Conservation (phyloP, 2,329 filamentous ascomycete species). For the Penicillium thymicola region DNA sequence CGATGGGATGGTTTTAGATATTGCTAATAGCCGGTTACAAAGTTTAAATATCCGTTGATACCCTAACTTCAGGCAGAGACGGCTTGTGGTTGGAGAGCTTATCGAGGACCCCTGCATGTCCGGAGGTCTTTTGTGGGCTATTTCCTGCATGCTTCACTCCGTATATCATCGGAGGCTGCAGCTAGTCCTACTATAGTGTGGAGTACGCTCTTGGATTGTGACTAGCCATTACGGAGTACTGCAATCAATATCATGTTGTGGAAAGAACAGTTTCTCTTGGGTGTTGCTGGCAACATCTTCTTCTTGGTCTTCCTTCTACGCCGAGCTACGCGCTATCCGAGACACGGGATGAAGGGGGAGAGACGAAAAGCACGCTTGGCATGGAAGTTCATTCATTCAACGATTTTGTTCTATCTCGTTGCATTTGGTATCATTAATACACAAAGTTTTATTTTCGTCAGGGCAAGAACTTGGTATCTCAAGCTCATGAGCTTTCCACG, state of each 20-base stretch:
- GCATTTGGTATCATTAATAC: slow-evolving; percentile 26
- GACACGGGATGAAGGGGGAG: background rate
- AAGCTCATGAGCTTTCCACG: slow-evolving; percentile 31
- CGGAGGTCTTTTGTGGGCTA: background rate
- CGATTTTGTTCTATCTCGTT: slow-evolving; percentile 20
- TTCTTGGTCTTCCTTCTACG: background rate
- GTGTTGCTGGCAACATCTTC: background rate
- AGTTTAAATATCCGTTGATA: slow-evolving; percentile 13
- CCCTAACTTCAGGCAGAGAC: slow-evolving; percentile 2
- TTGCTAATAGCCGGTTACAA: slow-evolving; percentile 9
- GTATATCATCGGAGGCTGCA: background rate
- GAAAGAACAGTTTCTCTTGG: background rate
- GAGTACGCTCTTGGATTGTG: background rate
- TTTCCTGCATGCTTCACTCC: background rate
- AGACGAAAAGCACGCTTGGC: background rate
- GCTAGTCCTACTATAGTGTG: background rate
- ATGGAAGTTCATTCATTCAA: slow-evolving; percentile 15
- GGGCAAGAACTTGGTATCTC: background rate
- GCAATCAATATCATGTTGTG: background rate
- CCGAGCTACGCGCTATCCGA: background rate
- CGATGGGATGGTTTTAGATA: background rate
- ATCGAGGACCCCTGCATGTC: background rate
- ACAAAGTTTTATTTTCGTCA: slow-evolving; percentile 19
- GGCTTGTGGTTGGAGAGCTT: background rate
- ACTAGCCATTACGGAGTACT: background rate